Evolutionary conservation across 768 basidiomycete species (phyloP), one percentile per base, ranked within the genome.

Genomic region (Mycena crocata): DNA sequence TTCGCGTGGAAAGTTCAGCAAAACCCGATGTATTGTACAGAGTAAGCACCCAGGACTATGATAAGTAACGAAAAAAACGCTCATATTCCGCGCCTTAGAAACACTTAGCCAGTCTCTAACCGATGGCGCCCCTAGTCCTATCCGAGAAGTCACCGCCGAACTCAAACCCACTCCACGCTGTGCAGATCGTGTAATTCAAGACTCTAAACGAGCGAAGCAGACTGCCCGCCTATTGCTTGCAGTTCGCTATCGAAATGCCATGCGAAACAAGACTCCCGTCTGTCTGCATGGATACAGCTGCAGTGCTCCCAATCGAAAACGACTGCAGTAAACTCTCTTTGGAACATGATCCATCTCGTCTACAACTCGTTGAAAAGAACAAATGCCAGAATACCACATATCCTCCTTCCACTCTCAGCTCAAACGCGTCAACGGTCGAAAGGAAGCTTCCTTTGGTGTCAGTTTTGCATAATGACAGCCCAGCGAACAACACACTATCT

Each of bases 131-230:
- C 8, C 35, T 23, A 26, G 45, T 23, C 57, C 64, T 24, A 34
- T 54, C 28, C 57, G 44, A 23, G 57, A 65, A 31, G 49, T 65
- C 7, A 17, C 42, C 32, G 24, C 40, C 21, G 15, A 59, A 32
- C 57, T 65, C 50, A 65, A 54, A 28, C 49, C 57, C 15, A 59
- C 64, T 44, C 57, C 34, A 32, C 19, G 54, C 15, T 65, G 64
- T n/a, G 57, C 64, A 10, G 57, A 57, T n/a, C 50, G 57, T 59
- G 56, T 65, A 28, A 28, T 37, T 21, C 35, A 57, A 42, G 64
- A 65, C 50, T 57, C 57, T 23, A 23, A 32, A 13, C 31, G 21
- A 13, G 48, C 59, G 14, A 39, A 48, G 13, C 59, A 32, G 13
- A 48, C 55, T 42, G 57, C 31, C 5, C 46, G 63, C 1, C 42